These are phyloP conservation scores for Penicillium ochrochloron DNA, from an alignment of 495 filamentous ascomycete genomes.

Conservation along the genomic window DNA sequence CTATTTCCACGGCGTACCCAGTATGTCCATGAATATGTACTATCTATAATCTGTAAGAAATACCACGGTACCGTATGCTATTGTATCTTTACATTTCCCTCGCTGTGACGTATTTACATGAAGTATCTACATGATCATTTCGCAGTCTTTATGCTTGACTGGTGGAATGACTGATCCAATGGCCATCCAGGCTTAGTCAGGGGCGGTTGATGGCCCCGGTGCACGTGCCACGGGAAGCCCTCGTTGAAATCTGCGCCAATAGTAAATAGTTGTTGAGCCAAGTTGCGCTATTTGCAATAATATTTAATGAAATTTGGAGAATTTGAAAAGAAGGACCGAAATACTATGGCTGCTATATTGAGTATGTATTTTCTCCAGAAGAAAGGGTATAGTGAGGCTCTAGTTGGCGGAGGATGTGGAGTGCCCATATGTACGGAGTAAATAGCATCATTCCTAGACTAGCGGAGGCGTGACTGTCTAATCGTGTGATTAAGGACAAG, in stretches of 20 bases:
- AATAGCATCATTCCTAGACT: slow-evolving; percentile 2
- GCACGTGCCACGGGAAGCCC: slow-evolving; percentile 20
- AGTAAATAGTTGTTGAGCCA: slow-evolving; percentile 19
- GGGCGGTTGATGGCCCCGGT: not conserved
- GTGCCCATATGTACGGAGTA: slow-evolving; percentile 12
- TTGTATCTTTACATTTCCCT: not conserved
- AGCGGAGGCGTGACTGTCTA: not conserved
- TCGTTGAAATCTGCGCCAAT: slow-evolving; percentile 13
- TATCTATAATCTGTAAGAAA: no score
- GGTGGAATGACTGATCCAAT: slow-evolving; percentile 6
- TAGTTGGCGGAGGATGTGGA: not conserved
- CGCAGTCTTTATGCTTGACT: not conserved
- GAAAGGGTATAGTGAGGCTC: not conserved
- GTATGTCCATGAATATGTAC: not conserved
- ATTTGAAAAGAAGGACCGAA: not conserved
- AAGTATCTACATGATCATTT: not conserved
- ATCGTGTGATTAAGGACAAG: not conserved
- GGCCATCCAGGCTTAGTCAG: slow-evolving; percentile 10
- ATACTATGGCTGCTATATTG: no score
- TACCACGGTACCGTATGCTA: not conserved
- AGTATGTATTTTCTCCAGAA: not conserved
- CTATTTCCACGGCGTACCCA: not conserved
- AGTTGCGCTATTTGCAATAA: slow-evolving; percentile 23
- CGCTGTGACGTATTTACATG: no score
- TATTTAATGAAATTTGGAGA: not conserved